phyloP scores from a whole-genome alignment of 1,284 basidiomycete genomes.

The Salmacisia buchloeana region DNA sequence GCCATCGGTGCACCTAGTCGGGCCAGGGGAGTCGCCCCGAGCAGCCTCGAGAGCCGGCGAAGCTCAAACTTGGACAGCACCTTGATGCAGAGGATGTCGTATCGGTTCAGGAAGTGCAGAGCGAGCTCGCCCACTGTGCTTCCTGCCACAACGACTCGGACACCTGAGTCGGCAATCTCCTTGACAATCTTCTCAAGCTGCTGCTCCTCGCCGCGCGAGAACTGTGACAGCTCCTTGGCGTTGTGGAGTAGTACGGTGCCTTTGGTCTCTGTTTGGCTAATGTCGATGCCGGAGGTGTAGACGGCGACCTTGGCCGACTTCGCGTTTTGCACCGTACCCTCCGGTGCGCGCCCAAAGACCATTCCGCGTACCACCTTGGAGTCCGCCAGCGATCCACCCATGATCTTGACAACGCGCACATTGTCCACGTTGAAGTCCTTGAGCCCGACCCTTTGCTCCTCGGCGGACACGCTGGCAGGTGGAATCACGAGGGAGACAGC shows the following conservation, averaged over 20 bases:
- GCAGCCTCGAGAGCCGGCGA: constrained; percentile 84
- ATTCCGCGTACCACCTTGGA: constrained; percentile 92
- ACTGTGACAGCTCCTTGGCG: constrained; percentile 85
- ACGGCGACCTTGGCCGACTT: constrained; percentile 59
- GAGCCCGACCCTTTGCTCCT: constrained; percentile 33
- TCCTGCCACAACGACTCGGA: constrained; percentile 88
- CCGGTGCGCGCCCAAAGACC: constrained; percentile 94
- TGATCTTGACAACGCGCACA: constrained; percentile 95
- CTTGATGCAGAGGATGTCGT: constrained; percentile 90
- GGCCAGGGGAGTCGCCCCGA: constrained; percentile 91
- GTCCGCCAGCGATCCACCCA: constrained; percentile 77
- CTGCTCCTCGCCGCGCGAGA: constrained; percentile 86
- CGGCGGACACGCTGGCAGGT: constrained; percentile 7
- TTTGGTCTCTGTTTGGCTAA: constrained; percentile 96
- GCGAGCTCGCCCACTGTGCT: constrained; percentile 91
- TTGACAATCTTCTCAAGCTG: constrained; percentile 58
- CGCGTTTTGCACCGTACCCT: constrained; percentile 73
- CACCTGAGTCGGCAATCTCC: constrained; percentile 92
- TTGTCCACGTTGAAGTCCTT: constrained; percentile 68
- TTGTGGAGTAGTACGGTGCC: constrained; percentile 95
- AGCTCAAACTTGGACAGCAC: constrained; percentile 98
- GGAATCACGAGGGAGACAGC: constrained; percentile 60
- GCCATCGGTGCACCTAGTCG: constrained; percentile 90
- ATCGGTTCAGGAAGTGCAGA: constrained; percentile 90
- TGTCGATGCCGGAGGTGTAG: constrained; percentile 85